A percentile compares a stretch with the other conserved stretches of the same genome.
These are phyloP conservation scores for Avena atlantica DNA, from an alignment of 176 grass and related monocot species.

Conservation along the genomic window DNA sequence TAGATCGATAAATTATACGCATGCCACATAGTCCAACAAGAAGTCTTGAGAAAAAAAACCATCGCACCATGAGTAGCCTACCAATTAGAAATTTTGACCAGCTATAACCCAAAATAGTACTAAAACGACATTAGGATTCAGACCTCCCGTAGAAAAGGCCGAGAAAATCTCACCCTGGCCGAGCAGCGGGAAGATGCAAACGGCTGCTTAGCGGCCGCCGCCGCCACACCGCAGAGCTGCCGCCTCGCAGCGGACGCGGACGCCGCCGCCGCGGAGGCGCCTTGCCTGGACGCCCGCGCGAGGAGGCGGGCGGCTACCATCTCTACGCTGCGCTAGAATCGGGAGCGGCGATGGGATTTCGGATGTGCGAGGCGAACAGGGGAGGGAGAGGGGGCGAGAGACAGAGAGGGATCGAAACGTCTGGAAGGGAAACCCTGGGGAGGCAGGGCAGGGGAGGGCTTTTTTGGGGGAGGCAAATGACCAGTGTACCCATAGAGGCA, in stretches of 20 bases:
- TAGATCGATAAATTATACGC: too few relatives aligned
- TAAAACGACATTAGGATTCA: too few relatives aligned
- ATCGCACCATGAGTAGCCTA: too few relatives aligned
- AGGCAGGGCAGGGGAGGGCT: background rate
- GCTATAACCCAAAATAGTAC: too few relatives aligned
- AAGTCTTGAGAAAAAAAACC: too few relatives aligned
- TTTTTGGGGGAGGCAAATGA: background rate
- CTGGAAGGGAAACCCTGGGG: slow-evolving; percentile 27
- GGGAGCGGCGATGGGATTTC: background rate
- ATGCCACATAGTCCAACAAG: too few relatives aligned
- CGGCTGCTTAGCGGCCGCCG: slow-evolving; percentile 23
- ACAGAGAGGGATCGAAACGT: slow-evolving; percentile 20
- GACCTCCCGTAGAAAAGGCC: background rate
- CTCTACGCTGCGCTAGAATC: background rate
- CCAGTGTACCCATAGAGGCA: background rate
- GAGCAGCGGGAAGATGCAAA: slow-evolving; percentile 1
- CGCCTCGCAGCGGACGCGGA: background rate
- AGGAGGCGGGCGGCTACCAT: slow-evolving; percentile 50
- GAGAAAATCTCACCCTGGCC: slow-evolving; percentile 26
- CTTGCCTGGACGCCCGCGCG: slow-evolving; percentile 34
- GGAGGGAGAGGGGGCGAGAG: background rate
- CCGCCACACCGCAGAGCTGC: background rate
- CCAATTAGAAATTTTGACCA: too few relatives aligned
- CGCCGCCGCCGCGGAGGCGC: slow-evolving; percentile 20
- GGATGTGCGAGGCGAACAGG: background rate